Evolutionary conservation across 495 filamentous ascomycete species (phyloP).

Genomic region (Penicillium goetzii): DNA sequence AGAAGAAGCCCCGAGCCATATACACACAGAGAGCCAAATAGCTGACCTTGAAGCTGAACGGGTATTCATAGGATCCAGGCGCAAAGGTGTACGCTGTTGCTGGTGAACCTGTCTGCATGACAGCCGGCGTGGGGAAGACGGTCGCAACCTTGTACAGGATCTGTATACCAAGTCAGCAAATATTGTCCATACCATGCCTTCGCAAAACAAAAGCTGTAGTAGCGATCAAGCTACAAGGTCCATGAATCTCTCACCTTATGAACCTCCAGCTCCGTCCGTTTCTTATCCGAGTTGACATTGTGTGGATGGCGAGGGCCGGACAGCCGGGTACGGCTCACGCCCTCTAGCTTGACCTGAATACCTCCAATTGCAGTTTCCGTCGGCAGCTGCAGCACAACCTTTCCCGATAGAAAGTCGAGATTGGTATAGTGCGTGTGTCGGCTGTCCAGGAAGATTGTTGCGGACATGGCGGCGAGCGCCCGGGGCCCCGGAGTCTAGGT

Average conservation of each 20-base stretch:
- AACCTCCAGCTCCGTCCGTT: constrained; percentile 68
- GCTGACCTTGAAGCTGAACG: constrained; percentile 81
- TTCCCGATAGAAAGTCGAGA: constrained; percentile 76
- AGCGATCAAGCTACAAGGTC: constrained; percentile 9
- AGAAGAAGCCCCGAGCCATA: not conserved
- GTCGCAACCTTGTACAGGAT: constrained; percentile 67
- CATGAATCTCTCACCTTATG: constrained; percentile 64
- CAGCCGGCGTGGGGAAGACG: constrained; percentile 63
- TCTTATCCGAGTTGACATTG: constrained; percentile 60
- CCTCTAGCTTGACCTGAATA: constrained; percentile 92
- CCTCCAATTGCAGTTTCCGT: constrained; percentile 70
- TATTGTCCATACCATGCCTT: not conserved
- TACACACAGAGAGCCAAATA: not conserved
- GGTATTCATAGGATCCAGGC: constrained; percentile 82
- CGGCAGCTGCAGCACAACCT: constrained; percentile 64
- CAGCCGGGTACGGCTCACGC: constrained; percentile 75
- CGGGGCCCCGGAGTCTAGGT: constrained; percentile 18
- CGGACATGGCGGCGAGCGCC: constrained; percentile 64
- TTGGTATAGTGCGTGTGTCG: constrained; percentile 83
- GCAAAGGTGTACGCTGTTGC: constrained; percentile 65
- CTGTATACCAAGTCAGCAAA: constrained; percentile 40
- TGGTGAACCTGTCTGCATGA: constrained; percentile 49
- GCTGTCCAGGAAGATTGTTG: constrained; percentile 75
- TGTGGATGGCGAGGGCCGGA: constrained; percentile 58
- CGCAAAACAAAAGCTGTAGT: not conserved